Conservation (phyloP, 352 stramenopile species). For the Blastocystis hominis region DNA sequence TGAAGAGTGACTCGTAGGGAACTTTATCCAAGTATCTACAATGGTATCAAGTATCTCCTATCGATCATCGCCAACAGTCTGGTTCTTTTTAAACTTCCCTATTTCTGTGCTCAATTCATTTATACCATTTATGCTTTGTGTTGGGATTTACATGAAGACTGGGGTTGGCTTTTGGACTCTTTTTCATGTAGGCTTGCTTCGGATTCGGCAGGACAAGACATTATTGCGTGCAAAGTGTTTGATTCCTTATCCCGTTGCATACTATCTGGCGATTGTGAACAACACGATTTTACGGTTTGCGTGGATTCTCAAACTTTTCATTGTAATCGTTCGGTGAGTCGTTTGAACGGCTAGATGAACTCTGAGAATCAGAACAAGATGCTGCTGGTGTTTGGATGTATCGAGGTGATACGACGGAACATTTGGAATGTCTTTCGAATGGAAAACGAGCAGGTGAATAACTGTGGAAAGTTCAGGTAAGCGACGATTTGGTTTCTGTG, state of each 20-base stretch:
- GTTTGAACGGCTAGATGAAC: background rate
- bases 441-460: conserved; percentile 57
- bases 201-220: background rate
- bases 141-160: conserved; percentile 53
- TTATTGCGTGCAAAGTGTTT: background rate
- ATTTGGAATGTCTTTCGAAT: conserved; percentile 56
- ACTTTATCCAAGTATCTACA: conserved; percentile 44
- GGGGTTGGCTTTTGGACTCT: background rate
- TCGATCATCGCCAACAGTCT: conserved; percentile 9
- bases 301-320: conserved; percentile 5
- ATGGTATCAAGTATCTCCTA: conserved; percentile 49
- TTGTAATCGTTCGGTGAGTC: background rate
- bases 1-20: background rate
- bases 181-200: background rate
- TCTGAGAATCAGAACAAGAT: background rate
- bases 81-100: background rate
- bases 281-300: conserved; percentile 18
- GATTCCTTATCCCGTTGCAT: background rate
- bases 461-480: conserved; percentile 47
- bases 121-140: conserved; percentile 46
- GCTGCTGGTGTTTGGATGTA: background rate
- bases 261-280: conserved; percentile 33
- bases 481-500: background rate
- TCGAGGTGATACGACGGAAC: conserved; percentile 32
- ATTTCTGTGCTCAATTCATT: conserved; percentile 8